phyloP scores from a whole-genome alignment of 805 yeast genomes.

The Ogataea neopini region DNA sequence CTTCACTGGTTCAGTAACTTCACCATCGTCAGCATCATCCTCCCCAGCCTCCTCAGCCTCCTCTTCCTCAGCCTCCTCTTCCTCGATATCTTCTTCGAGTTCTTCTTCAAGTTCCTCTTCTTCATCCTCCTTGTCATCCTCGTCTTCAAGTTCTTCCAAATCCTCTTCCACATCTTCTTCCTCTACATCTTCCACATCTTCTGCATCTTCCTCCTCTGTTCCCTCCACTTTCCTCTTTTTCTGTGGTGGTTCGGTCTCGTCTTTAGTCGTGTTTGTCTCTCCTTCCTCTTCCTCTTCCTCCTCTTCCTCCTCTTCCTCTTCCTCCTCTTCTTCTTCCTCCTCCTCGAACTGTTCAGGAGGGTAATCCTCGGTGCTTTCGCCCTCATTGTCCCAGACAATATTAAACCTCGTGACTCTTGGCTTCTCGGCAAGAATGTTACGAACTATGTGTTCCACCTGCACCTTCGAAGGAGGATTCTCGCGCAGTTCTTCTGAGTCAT shows the following conservation, averaged over 20 bases:
- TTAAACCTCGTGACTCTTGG: constrained; percentile 97
- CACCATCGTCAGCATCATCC: constrained; percentile 18
- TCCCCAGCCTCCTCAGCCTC: constrained; percentile 8
- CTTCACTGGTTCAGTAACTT: neutral
- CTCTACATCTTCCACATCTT: constrained; percentile 32
- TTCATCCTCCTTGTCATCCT: neutral
- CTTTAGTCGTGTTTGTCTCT: constrained; percentile 43
- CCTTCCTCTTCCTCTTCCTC: constrained; percentile 55
- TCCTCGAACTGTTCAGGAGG: constrained; percentile 73
- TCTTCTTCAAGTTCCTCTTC: constrained; percentile 11
- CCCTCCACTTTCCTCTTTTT: constrained; percentile 32
- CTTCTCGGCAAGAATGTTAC: constrained; percentile 94
- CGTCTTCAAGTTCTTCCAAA: constrained; percentile 9
- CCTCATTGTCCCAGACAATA: constrained; percentile 88
- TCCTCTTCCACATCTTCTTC: constrained; percentile 29
- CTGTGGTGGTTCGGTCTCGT: constrained; percentile 42
- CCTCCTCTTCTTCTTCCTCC: constrained; percentile 62
- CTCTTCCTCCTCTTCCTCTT: constrained; percentile 56
- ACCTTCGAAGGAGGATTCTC: constrained; percentile 94
- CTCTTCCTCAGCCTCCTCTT: constrained; percentile 6
- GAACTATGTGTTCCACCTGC: constrained; percentile 88
- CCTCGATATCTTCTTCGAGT: constrained; percentile 8
- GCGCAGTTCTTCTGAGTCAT: constrained; percentile 87
- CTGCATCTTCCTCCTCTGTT: constrained; percentile 32
- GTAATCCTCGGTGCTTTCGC: constrained; percentile 62